Evolutionary conservation across 495 filamentous ascomycete species (phyloP), one percentile per base, ranked within the genome.

Genomic region (Aspergillus hancockii): DNA sequence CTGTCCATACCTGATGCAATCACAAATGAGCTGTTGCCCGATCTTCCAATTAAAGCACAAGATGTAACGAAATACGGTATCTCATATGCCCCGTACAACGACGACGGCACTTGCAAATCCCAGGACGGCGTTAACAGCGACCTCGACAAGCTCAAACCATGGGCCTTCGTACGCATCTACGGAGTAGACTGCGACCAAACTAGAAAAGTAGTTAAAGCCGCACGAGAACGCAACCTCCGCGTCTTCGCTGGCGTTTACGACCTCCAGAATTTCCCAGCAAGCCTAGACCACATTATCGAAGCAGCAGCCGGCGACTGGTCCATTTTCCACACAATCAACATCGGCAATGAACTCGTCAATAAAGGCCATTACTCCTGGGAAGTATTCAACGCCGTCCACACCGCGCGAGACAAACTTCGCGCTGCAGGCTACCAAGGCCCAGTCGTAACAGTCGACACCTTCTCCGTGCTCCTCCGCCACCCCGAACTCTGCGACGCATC

Each of bases 281-380:
- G 87, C 43, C 71, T 89, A 18, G 58, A 75, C 10, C 73, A 71
- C 12, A 82, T 92, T 55, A 72, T 78, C 59, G 66, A 74, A n/a
- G 83, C 83, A 2, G 77, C 85, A 12, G 68, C 74, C 2, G 65
- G 73, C 12, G 79, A 89, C 68, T 91, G 88, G 89, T 74, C 75
- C 12, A 62, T 72, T 21, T 79, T 95, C 62, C 81, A 90, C 66
- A 88, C 89, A 4, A 78, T 97, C 55, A 79, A 80, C 49, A 76
- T 97, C 14, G 92, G 91, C 58, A 96, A 96, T 69, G 92, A 96
- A 62, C 74, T 88, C 34, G 85, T 95, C 64, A 89, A 91, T 65
- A 77, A 75, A 46, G 83, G 84, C 18, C 66, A 70, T n/a, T 83
- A 76, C 52, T 75, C 83, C 0, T 61, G 51, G 0, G 71, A 83